Conservation (phyloP, 768 basidiomycete species). For the Rickenella mellea region DNA sequence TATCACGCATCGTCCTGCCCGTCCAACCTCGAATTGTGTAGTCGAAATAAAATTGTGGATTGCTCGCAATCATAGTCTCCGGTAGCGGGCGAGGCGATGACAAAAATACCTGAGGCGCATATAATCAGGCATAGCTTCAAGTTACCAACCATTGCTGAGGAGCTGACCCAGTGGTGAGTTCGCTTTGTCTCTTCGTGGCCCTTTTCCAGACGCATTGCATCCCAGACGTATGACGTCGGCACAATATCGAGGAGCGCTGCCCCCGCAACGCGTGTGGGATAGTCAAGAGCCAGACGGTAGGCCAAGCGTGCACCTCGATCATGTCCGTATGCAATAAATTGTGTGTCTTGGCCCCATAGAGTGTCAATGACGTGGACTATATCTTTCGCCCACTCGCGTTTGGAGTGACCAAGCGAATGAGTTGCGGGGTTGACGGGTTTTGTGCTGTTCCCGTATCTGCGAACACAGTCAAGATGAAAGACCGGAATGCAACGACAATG, state of each 20-base stretch:
- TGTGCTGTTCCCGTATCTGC: slow-evolving; percentile 9
- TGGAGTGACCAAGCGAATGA: slow-evolving; percentile 7
- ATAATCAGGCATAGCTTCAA: background rate
- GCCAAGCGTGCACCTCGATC: slow-evolving; percentile 12
- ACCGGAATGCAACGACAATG: background rate
- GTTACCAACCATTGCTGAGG: background rate
- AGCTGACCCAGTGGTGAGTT: slow-evolving; percentile 10
- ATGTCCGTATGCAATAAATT: slow-evolving; percentile 11
- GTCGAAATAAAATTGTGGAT: slow-evolving; percentile 8
- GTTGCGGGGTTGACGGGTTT: slow-evolving; percentile 6
- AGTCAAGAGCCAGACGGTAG: slow-evolving; percentile 10
- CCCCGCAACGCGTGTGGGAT: slow-evolving; percentile 10
- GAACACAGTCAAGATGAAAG: background rate
- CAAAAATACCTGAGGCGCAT: slow-evolving; percentile 8
- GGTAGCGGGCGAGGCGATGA: slow-evolving; percentile 10
- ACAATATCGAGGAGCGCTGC: slow-evolving; percentile 11
- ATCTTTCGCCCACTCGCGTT: slow-evolving; percentile 11
- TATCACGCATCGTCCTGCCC: slow-evolving; percentile 2
- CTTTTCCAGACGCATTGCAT: slow-evolving; percentile 8
- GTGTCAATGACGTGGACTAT: slow-evolving; percentile 7
- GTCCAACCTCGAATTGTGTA: slow-evolving; percentile 7
- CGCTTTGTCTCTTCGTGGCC: slow-evolving; percentile 8
- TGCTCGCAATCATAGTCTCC: slow-evolving; percentile 8
- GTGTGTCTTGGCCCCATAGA: slow-evolving; percentile 1
- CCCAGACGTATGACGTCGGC: slow-evolving; percentile 10